Evolutionary conservation across 2,329 filamentous ascomycete genomes (phyloP), one percentile per base, ranked within the genome.

Genomic region (Neonectria sp.): DNA sequence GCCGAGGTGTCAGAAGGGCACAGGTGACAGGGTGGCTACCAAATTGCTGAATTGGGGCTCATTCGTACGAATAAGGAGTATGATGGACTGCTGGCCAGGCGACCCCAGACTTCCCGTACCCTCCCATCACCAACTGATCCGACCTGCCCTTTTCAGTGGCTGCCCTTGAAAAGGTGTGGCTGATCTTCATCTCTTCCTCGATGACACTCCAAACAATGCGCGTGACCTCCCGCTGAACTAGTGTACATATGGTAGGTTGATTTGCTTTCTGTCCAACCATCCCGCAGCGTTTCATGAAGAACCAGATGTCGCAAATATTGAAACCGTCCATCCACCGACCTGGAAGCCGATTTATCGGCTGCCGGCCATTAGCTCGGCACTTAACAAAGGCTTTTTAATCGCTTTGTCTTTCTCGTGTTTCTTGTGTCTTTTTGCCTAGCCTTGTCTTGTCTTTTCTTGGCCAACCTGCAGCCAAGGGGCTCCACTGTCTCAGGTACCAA

Each of bases 401-500:
- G 46, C 59, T 40, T n/a, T 45, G 55, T 37, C 33, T 51, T 24
- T 21, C 17, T 21, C 7, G 40, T 45, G 40, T 45, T n/a, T 21
- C 13, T 40, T 13, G 37, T 45, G 17, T 12, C 40, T n/a, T 40
- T 40, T 13, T 43, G 37, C 9, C 37, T n/a, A 9, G n/a, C 8
- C 40, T 45, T 45, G 40, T 24, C 40, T 45, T 45, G 40, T 24
- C 40, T 45, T 45, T 31, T 13, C n/a, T 13, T 37, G 11, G n/a
- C 51, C 40, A 57, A n/a, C n/a, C 55, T 55, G 15, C 51, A 21
- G 58, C 60, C 61, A 68, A 63, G 68, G 8, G 55, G 48, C 51
- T 55, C 73, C 73, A 73, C 71, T 72, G 73, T 75, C 73, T 74
- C 71, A 75, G 68, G 73, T 73, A 57, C 61, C 61, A 61, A 58